These are phyloP conservation scores for Lojkania enalia DNA, from an alignment of 2,329 filamentous ascomycete species.

Conservation along the genomic window DNA sequence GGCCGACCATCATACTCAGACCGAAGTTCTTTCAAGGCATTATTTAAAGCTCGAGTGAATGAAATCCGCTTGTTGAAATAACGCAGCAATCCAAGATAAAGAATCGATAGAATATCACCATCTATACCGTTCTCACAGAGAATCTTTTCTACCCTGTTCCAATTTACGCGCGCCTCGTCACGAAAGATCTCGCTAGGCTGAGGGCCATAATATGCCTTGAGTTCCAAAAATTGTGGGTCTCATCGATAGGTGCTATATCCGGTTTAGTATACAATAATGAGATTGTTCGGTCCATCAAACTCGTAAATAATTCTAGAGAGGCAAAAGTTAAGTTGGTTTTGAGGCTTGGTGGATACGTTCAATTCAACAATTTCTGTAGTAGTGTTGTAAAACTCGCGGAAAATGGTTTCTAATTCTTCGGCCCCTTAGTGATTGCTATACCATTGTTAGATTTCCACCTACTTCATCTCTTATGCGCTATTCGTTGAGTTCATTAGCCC, in stretches of 20 bases:
- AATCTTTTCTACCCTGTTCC: constrained; percentile 38
- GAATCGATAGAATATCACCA: constrained; percentile 42
- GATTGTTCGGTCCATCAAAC: constrained; percentile 34
- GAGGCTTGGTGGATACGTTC: constrained; percentile 34
- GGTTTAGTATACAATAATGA: constrained; percentile 46
- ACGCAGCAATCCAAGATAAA: constrained; percentile 40
- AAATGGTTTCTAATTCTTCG: constrained; percentile 32
- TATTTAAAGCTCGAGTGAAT: constrained; percentile 40
- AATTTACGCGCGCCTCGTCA: constrained; percentile 34
- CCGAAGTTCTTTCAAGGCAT: constrained; percentile 30
- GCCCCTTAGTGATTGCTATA: constrained; percentile 14
- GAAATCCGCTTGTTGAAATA: constrained; percentile 33
- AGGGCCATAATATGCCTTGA: constrained; percentile 25
- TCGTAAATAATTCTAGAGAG: constrained; percentile 32
- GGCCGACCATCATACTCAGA: constrained; percentile 23
- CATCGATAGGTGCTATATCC: constrained; percentile 39
- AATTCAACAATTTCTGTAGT: constrained; percentile 36
- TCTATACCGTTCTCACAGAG: constrained; percentile 33
- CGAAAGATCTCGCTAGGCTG: constrained; percentile 21
- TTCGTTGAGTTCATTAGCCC: constrained; percentile 41
- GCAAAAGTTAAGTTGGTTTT: constrained; percentile 38
- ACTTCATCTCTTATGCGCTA: constrained; percentile 39
- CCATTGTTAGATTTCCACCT: constrained; percentile 1
- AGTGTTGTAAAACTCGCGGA: constrained; percentile 35
- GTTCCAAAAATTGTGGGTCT: constrained; percentile 27